These are phyloP conservation scores for Magnusiomyces paraingens DNA, from an alignment of 1,139 yeast genomes.

Conservation along the genomic window DNA sequence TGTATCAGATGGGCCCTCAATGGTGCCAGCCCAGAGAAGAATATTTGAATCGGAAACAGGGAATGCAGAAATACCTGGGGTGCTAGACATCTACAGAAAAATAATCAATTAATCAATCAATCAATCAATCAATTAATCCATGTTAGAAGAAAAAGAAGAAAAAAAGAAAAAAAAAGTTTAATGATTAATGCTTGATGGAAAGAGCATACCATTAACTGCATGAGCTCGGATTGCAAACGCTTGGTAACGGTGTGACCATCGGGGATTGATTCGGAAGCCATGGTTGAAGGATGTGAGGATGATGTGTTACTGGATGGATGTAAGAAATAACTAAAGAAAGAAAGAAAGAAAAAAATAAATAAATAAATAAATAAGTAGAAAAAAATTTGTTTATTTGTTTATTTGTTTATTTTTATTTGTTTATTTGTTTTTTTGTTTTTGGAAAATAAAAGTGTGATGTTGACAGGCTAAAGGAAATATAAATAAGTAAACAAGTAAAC, in stretches of 20 bases:
- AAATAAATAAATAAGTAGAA: not conserved
- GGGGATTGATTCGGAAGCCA: constrained; percentile 21
- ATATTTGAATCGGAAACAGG: constrained; percentile 49
- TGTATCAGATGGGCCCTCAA: constrained; percentile 57
- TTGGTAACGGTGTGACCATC: constrained; percentile 42
- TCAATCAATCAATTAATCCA: too few relatives aligned
- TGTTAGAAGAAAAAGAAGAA: not conserved
- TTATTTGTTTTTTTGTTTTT: too few relatives aligned
- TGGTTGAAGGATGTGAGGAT: constrained; percentile 16
- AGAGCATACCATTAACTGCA: constrained; percentile 40
- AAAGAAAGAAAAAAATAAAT: not conserved
- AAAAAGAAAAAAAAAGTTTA: not conserved
- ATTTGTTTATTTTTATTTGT: too few relatives aligned
- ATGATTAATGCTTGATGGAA: too few relatives aligned
- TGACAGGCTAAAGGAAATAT: too few relatives aligned
- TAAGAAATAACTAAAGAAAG: not conserved
- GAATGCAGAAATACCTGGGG: constrained; percentile 48
- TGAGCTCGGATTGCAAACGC: constrained; percentile 44
- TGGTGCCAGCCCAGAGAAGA: constrained; percentile 54
- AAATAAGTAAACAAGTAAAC: too few relatives aligned
- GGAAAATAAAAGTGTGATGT: constrained; percentile 1
- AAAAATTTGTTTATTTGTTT: too few relatives aligned
- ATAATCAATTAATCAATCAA: too few relatives aligned
- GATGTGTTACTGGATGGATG: constrained; percentile 1
- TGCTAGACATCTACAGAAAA: constrained; percentile 36